Percentiles rank a stretch among this genome's conserved stretches.
Evolutionary conservation across 345 rosid species (phyloP).

Genomic region (Gossypium arboreum): DNA sequence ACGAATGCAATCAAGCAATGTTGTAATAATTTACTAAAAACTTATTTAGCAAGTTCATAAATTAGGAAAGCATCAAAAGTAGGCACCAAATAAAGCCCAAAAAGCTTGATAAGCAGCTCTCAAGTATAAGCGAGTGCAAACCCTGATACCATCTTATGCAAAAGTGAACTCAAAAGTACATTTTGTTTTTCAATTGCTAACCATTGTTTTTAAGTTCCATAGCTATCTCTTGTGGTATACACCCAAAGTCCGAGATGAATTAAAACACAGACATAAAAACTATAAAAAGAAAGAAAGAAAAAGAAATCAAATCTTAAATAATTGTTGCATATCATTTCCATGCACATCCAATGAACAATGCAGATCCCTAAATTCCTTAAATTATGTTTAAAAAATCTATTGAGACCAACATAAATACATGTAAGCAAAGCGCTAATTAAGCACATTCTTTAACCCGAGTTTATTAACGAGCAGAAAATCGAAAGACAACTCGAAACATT

Average conservation of each 20-base stretch:
- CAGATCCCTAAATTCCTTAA: neutral
- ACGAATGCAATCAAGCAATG: neutral
- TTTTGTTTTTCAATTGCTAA: no score
- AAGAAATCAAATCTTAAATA: neutral
- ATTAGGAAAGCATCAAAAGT: neutral
- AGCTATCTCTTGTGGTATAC: no score
- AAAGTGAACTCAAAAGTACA: no score
- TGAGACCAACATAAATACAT: conserved; percentile 1
- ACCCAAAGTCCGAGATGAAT: neutral
- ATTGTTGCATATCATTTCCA: neutral
- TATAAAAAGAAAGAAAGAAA: neutral
- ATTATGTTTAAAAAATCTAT: neutral
- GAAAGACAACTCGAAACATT: neutral
- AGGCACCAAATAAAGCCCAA: no score
- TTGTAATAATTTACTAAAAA: neutral
- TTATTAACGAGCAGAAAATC: neutral
- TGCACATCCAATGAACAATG: neutral
- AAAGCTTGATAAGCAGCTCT: neutral
- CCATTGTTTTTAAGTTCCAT: neutral
- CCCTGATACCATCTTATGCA: neutral
- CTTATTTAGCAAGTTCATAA: neutral
- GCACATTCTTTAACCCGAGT: neutral
- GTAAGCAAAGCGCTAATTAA: neutral
- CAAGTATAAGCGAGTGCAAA: neutral
- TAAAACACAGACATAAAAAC: neutral